phyloP scores from a whole-genome alignment of 805 yeast genomes.

The Wickerhamomyces silvicola region DNA sequence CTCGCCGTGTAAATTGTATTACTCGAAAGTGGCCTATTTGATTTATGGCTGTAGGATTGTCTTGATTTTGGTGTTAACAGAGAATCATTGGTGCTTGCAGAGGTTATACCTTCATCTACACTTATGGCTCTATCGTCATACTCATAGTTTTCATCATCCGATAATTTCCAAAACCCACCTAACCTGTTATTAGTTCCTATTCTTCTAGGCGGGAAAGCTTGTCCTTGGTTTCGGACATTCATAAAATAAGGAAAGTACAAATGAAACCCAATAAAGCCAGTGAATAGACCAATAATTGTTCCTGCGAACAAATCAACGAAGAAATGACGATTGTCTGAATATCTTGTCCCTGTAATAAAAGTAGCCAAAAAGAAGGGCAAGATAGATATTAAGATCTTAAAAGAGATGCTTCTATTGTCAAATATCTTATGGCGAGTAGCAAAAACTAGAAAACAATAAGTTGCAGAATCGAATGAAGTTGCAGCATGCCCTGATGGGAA shows the following conservation, averaged over 20 bases:
- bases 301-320: conserved; percentile 35
- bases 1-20: no score
- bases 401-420: conserved; percentile 29
- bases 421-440: conserved; percentile 30
- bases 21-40: no score
- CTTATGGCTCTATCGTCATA: conserved; percentile 9
- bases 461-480: conserved; percentile 41
- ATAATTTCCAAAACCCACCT: conserved; percentile 33
- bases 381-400: conserved; percentile 26
- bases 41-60: no score
- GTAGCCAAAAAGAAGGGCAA: conserved; percentile 31
- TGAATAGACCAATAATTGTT: conserved; percentile 28
- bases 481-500: conserved; percentile 57
- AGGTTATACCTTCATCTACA: conserved; percentile 3
- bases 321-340: conserved; percentile 44
- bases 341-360: conserved; percentile 32
- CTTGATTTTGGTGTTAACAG: no score
- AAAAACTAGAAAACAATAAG: conserved; percentile 28
- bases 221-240: conserved; percentile 26
- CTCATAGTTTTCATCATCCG: conserved; percentile 21
- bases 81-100: neutral
- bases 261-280: conserved; percentile 30
- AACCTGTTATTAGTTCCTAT: conserved; percentile 20
- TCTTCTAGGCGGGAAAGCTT: conserved; percentile 40
- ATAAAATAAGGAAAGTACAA: conserved; percentile 36